These are phyloP conservation scores for Cercophora samala DNA, from an alignment of 495 filamentous ascomycete species.

Conservation along the genomic window DNA sequence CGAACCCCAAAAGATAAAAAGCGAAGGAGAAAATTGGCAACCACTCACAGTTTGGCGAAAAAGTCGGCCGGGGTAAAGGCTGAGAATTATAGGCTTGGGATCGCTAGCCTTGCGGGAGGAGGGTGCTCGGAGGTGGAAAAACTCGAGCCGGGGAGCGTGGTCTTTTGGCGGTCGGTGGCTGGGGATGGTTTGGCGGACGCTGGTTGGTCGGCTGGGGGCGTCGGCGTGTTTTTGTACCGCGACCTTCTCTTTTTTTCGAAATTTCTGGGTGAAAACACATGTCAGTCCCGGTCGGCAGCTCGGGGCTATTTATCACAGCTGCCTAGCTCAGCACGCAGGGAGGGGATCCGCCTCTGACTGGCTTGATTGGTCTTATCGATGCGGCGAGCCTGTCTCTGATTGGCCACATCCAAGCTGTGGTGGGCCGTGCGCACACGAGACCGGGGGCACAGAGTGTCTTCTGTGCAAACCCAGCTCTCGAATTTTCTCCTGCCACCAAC, in stretches of 20 bases:
- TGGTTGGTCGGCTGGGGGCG: constrained; percentile 27
- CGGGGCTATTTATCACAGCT: constrained; percentile 42
- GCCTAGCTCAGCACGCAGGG: constrained; percentile 22
- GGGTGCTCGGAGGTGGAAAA: constrained; percentile 28
- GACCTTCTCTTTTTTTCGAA: constrained; percentile 28
- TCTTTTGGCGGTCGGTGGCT: constrained; percentile 18
- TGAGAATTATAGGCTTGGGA: constrained; percentile 27
- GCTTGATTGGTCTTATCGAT: constrained; percentile 27
- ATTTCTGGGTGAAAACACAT: constrained; percentile 38
- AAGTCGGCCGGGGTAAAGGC: constrained; percentile 26
- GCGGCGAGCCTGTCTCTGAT: constrained; percentile 23
- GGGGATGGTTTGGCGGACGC: constrained; percentile 13
- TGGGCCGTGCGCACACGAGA: constrained; percentile 30
- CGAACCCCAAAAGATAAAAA: constrained; percentile 24
- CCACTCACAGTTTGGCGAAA: constrained; percentile 33
- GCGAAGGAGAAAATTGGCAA: constrained; percentile 21
- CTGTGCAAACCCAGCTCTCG: constrained; percentile 19
- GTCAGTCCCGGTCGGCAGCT: constrained; percentile 39
- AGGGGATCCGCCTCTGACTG: constrained; percentile 35
- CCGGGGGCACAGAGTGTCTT: constrained; percentile 24
- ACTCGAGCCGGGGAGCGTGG: constrained; percentile 19
- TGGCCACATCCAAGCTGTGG: constrained; percentile 21
- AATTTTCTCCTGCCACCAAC: constrained; percentile 13
- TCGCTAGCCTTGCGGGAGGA: constrained; percentile 31
- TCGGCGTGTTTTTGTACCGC: constrained; percentile 24